phyloP scores from a whole-genome alignment of 2,329 filamentous ascomycete species.

The Aspergillus quadricinctus region DNA sequence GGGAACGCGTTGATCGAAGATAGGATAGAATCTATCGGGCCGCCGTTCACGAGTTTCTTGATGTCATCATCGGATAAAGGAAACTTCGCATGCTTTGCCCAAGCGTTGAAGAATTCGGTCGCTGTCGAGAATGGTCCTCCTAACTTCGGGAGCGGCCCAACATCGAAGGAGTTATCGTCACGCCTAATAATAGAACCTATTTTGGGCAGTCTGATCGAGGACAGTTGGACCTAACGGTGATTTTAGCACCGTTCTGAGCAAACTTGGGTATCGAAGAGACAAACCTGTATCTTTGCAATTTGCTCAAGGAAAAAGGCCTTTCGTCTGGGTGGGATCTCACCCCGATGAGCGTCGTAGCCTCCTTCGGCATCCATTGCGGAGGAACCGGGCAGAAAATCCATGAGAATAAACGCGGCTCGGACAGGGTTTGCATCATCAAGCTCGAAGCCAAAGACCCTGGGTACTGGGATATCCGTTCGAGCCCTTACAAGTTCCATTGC shows the following conservation, averaged over 20 bases:
- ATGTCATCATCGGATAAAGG: conserved; percentile 7
- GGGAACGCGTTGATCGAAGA: no score
- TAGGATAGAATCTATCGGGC: background rate
- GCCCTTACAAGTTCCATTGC: conserved; percentile 1
- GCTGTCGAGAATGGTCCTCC: no score
- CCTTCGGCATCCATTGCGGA: conserved; percentile 19
- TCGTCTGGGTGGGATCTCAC: conserved; percentile 6
- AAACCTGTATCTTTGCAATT: no score
- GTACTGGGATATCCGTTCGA: background rate
- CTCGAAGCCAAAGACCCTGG: conserved; percentile 1
- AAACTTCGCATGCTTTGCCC: conserved; percentile 12
- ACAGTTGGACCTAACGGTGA: conserved; percentile 7
- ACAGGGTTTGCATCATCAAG: conserved; percentile 13
- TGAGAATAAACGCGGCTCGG: conserved; percentile 27
- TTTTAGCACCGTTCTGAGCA: no score
- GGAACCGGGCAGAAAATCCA: conserved; percentile 24
- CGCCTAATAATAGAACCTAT: conserved; percentile 12
- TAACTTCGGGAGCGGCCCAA: no score
- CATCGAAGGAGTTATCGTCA: conserved; percentile 8
- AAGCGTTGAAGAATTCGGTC: conserved; percentile 14
- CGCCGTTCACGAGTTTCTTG: background rate
- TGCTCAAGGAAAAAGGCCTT: conserved; percentile 2
- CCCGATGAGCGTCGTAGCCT: conserved; percentile 15
- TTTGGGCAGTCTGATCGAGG: conserved; percentile 15
- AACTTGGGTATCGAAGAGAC: no score